Evolutionary conservation across 2,329 filamentous ascomycete species (phyloP).

Genomic region (Fusarium chuoi): DNA sequence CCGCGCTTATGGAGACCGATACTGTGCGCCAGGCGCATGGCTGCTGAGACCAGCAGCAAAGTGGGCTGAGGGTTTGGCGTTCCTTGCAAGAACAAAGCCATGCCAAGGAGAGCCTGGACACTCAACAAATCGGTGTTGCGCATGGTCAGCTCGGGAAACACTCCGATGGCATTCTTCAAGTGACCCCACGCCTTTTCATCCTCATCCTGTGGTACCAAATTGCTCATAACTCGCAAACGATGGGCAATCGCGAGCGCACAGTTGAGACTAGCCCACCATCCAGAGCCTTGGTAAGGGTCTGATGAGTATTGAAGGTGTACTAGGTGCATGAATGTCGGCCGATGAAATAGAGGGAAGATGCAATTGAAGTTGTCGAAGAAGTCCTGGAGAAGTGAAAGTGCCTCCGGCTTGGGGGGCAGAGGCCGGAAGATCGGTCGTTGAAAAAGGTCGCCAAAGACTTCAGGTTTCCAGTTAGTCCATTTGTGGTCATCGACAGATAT

Average conservation of each 20-base stretch:
- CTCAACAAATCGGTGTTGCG: constrained; percentile 94
- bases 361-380: constrained; percentile 99
- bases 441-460: constrained; percentile 94
- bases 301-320: constrained; percentile 93
- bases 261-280: constrained; percentile 98
- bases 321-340: constrained; percentile 97
- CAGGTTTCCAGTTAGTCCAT: constrained; percentile 98
- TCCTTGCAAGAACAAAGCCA: constrained; percentile 94
- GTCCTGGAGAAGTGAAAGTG: constrained; percentile 87
- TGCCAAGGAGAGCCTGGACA: constrained; percentile 91
- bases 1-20: constrained; percentile 96
- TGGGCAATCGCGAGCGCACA: constrained; percentile 93
- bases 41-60: constrained; percentile 89
- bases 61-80: constrained; percentile 96
- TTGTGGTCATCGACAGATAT: constrained; percentile 94
- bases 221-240: constrained; percentile 93
- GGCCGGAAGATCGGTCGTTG: constrained; percentile 83
- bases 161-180: constrained; percentile 94
- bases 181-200: constrained; percentile 96
- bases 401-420: constrained; percentile 86
- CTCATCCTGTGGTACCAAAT: constrained; percentile 88
- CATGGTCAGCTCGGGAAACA: constrained; percentile 93
- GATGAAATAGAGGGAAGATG: constrained; percentile 97
- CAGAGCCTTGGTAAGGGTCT: constrained; percentile 92
- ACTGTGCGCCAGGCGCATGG: constrained; percentile 89